phyloP scores from a whole-genome alignment of 1,284 basidiomycete genomes.

The Naganishia albida region DNA sequence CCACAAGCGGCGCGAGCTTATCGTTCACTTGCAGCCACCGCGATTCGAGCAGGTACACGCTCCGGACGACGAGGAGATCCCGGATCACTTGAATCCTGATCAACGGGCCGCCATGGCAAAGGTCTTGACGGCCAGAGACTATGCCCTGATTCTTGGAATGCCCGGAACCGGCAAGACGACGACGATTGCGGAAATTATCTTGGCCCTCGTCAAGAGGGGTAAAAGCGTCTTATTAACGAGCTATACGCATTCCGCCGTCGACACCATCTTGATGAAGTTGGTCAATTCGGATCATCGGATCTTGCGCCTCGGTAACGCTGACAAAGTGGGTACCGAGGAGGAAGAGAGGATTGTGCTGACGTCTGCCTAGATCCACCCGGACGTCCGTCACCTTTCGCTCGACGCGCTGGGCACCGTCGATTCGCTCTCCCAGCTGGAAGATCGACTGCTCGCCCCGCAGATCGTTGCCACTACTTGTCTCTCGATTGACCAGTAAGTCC shows the following conservation, averaged over 20 bases:
- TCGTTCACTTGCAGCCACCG: constrained; percentile 80
- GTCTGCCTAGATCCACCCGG: constrained; percentile 68
- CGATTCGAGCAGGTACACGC: constrained; percentile 58
- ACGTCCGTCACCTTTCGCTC: constrained; percentile 70
- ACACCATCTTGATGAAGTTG: constrained; percentile 86
- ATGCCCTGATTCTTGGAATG: constrained; percentile 92
- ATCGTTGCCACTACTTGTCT: constrained; percentile 96
- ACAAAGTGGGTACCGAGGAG: constrained; percentile 66
- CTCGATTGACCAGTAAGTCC: constrained; percentile 81
- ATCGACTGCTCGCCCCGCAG: constrained; percentile 76
- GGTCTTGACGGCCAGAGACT: constrained; percentile 79
- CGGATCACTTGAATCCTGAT: constrained; percentile 65
- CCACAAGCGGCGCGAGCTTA: constrained; percentile 64
- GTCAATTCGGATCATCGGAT: constrained; percentile 69
- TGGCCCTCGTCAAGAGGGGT: constrained; percentile 71
- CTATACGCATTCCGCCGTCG: constrained; percentile 97
- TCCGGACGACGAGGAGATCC: constrained; percentile 43
- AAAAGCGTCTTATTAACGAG: constrained; percentile 87
- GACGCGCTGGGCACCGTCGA: constrained; percentile 61
- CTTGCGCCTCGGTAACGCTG: constrained; percentile 81
- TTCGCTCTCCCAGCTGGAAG: constrained; percentile 74
- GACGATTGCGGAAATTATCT: constrained; percentile 85
- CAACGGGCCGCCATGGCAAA: constrained; percentile 74
- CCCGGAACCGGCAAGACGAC: constrained; percentile 98
- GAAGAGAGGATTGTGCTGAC: background rate